Evolutionary conservation across 495 filamentous ascomycete genomes (phyloP).

Genomic region (Neurospora tetrasperma): DNA sequence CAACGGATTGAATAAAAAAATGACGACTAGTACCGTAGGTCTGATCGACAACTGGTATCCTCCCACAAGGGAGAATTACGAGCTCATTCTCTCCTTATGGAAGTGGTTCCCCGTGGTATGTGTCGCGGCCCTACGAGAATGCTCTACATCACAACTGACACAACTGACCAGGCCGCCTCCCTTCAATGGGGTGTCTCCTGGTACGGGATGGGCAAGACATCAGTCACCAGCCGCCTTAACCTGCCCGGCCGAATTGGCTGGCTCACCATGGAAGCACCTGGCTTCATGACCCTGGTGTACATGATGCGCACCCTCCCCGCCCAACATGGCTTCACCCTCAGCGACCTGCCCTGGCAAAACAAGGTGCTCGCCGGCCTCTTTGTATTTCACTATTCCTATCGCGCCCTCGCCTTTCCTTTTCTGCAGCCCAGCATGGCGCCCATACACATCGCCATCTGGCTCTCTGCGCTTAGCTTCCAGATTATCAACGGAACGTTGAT

Average conservation of each 20-base stretch:
- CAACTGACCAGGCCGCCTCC: constrained; percentile 37
- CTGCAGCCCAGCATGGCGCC: constrained; percentile 87
- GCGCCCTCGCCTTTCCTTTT: constrained; percentile 70
- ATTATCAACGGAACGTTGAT: constrained; percentile 65
- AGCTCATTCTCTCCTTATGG: constrained; percentile 43
- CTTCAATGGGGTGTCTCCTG: constrained; percentile 53
- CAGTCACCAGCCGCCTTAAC: constrained; percentile 59
- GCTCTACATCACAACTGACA: background rate
- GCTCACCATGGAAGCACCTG: constrained; percentile 76
- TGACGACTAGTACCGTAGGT: constrained; percentile 14
- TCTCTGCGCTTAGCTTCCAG: constrained; percentile 58
- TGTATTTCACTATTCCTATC: constrained; percentile 80
- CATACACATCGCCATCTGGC: constrained; percentile 56
- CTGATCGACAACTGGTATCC: constrained; percentile 40
- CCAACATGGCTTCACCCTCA: constrained; percentile 32
- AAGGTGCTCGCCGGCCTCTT: constrained; percentile 55
- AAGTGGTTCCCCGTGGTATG: constrained; percentile 35
- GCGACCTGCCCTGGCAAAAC: constrained; percentile 53
- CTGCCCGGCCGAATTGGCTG: constrained; percentile 81
- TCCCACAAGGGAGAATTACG: constrained; percentile 41
- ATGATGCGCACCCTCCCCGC: constrained; percentile 56
- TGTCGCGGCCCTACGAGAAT: background rate
- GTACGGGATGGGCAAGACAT: constrained; percentile 84
- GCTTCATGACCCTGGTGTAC: constrained; percentile 68
- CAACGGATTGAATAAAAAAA: background rate